Percentiles rank a stretch among this genome's conserved stretches.
phyloP scores from a whole-genome alignment of 371 early-diverging fungal species.

The Coemansia sp. region DNA sequence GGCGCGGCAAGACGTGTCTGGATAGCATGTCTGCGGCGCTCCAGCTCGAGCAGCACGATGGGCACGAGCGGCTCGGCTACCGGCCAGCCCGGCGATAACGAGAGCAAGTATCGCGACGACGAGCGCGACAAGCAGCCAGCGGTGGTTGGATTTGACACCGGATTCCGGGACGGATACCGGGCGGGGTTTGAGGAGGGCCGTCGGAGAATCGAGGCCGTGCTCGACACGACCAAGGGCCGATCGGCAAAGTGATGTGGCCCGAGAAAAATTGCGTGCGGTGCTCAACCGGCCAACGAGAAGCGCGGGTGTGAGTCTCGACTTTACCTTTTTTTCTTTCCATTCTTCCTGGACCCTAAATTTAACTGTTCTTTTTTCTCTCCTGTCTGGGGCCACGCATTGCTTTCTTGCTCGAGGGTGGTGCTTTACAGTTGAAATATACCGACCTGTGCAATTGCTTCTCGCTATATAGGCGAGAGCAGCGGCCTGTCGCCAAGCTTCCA shows the following conservation, averaged over 20 bases:
- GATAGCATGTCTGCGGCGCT: too few relatives aligned
- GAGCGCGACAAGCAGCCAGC: background rate
- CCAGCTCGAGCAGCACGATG: too few relatives aligned
- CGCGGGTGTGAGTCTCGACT: background rate
- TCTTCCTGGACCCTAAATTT: conserved; percentile 4
- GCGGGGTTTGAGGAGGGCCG: conserved; percentile 38
- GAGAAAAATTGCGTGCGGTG: background rate
- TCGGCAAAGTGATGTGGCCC: background rate
- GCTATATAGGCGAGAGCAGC: too few relatives aligned
- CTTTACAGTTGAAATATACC: background rate
- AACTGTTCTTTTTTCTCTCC: background rate
- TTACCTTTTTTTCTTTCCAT: background rate
- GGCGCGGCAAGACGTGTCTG: background rate
- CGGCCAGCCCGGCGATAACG: background rate
- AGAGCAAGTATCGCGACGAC: background rate
- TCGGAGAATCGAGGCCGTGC: conserved; percentile 10
- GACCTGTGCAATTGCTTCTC: background rate
- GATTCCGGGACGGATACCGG: conserved; percentile 44
- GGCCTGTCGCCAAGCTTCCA: too few relatives aligned
- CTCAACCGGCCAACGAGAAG: background rate
- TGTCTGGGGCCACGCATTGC: too few relatives aligned
- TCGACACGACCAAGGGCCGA: background rate
- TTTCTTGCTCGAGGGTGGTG: too few relatives aligned
- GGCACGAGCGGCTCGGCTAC: background rate
- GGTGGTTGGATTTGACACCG: conserved; percentile 33